Conservation (phyloP, 2,329 filamentous ascomycete species). For the Pezicula carpinea region DNA sequence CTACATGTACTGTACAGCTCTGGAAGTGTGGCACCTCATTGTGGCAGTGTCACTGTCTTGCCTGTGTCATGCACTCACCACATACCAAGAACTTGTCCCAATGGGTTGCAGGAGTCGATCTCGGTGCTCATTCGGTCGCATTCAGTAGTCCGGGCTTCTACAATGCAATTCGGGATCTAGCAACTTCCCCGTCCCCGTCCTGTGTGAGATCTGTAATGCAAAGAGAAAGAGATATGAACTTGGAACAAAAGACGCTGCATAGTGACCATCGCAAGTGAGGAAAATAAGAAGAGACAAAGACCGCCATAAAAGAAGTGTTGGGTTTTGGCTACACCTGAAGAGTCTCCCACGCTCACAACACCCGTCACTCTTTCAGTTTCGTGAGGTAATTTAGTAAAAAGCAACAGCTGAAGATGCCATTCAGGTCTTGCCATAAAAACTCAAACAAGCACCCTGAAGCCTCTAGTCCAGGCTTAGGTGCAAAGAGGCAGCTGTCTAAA, state of each 20-base stretch:
- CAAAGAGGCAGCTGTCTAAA: conserved; percentile 20
- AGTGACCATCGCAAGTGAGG: conserved; percentile 25
- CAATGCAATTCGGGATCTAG: conserved; percentile 25
- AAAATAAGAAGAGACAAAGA: conserved; percentile 16
- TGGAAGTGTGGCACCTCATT: no score
- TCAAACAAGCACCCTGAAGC: conserved; percentile 13
- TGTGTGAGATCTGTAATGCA: conserved; percentile 22
- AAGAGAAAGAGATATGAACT: conserved; percentile 20
- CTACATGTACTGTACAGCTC: no score
- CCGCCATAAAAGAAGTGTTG: conserved; percentile 11
- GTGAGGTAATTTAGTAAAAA: conserved; percentile 10
- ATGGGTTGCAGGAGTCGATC: no score
- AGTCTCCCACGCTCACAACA: conserved; percentile 5
- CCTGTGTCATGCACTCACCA: no score
- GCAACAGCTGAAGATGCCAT: conserved; percentile 11
- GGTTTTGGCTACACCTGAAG: conserved; percentile 1
- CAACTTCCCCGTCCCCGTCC: conserved; percentile 13
- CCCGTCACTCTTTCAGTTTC: conserved; percentile 3
- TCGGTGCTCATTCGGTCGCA: no score
- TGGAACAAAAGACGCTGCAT: conserved; percentile 24
- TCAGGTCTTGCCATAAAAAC: conserved; percentile 14
- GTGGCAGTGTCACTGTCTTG: no score
- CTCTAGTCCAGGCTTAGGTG: conserved; percentile 18
- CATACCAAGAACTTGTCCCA: no score
- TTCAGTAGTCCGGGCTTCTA: conserved; percentile 6